Percentiles rank a stretch among this genome's conserved stretches.
phyloP scores from a whole-genome alignment of 2,329 filamentous ascomycete genomes.

The Gaeumannomyces sp. region DNA sequence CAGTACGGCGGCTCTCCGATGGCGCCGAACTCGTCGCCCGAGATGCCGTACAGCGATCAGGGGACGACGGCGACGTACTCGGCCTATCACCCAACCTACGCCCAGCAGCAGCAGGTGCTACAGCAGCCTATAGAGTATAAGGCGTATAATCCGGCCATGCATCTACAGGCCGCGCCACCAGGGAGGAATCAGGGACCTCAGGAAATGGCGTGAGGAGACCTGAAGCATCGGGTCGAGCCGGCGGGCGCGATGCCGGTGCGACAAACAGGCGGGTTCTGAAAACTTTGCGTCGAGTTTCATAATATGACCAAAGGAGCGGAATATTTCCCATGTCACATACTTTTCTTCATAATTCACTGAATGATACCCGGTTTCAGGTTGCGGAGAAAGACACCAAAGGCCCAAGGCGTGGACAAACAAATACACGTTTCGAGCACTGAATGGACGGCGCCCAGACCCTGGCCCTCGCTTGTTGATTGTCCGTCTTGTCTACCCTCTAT shows the following conservation, averaged over 20 bases:
- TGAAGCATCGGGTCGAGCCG: background rate
- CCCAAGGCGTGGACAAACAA: background rate
- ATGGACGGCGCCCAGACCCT: background rate
- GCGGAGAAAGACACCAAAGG: background rate
- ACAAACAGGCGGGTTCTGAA: background rate
- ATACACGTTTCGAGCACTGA: background rate
- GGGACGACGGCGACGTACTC: background rate
- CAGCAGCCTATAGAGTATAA: background rate
- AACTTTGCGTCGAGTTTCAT: background rate
- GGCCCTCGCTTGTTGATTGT: no score
- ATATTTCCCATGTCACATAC: no score
- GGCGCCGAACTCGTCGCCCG: background rate
- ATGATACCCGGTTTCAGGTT: background rate
- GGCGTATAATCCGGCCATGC: background rate
- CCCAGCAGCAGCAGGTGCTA: background rate
- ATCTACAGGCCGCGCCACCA: background rate
- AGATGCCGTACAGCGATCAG: background rate
- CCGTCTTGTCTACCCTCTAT: background rate
- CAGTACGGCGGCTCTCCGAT: background rate
- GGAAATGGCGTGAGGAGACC: background rate
- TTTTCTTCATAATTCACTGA: background rate
- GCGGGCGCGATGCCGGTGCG: no score
- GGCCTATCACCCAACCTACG: background rate
- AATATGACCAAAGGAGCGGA: background rate
- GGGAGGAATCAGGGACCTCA: background rate